Conservation (phyloP, 768 basidiomycete species). For the Xanthoconium stramineum region DNA sequence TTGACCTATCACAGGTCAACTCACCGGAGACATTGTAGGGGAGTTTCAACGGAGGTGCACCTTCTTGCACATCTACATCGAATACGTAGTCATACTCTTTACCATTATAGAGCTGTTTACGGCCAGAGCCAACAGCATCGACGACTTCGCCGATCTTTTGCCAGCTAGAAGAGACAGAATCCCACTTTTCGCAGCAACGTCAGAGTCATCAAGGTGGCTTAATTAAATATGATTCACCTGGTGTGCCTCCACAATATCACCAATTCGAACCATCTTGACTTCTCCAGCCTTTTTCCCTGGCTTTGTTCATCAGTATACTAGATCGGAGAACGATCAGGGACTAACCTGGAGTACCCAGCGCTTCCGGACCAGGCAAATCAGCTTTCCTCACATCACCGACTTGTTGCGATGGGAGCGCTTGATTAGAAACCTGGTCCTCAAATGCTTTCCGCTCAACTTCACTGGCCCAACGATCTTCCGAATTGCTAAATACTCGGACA, state of each 20-base stretch:
- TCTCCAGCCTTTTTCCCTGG: slow-evolving; percentile 91
- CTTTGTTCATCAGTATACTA: slow-evolving; percentile 7
- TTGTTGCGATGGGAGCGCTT: slow-evolving; percentile 81
- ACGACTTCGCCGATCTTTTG: slow-evolving; percentile 95
- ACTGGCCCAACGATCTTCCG: slow-evolving; percentile 70
- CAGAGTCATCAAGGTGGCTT: neutral
- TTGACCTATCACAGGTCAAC: slow-evolving; percentile 14
- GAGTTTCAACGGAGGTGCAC: slow-evolving; percentile 87
- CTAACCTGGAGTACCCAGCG: slow-evolving; percentile 64
- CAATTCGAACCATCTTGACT: slow-evolving; percentile 86
- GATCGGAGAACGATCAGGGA: neutral
- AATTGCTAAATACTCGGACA: slow-evolving; percentile 81
- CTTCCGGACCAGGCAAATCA: slow-evolving; percentile 86
- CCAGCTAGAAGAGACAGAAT: slow-evolving; percentile 65
- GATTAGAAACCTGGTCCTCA: slow-evolving; percentile 72
- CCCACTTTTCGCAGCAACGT: slow-evolving; percentile 65
- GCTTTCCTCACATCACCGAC: slow-evolving; percentile 91
- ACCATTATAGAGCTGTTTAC: slow-evolving; percentile 89
- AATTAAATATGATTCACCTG: slow-evolving; percentile 51
- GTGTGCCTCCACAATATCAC: slow-evolving; percentile 82
- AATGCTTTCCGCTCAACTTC: slow-evolving; percentile 62
- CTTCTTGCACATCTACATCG: slow-evolving; percentile 94
- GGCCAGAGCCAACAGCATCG: slow-evolving; percentile 86
- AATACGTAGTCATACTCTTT: slow-evolving; percentile 99
- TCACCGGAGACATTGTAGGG: slow-evolving; percentile 88